Base-by-base conservation (phyloP, 2,329 filamentous ascomycete genomes). In the Knoxdaviesia capensis region DNA sequence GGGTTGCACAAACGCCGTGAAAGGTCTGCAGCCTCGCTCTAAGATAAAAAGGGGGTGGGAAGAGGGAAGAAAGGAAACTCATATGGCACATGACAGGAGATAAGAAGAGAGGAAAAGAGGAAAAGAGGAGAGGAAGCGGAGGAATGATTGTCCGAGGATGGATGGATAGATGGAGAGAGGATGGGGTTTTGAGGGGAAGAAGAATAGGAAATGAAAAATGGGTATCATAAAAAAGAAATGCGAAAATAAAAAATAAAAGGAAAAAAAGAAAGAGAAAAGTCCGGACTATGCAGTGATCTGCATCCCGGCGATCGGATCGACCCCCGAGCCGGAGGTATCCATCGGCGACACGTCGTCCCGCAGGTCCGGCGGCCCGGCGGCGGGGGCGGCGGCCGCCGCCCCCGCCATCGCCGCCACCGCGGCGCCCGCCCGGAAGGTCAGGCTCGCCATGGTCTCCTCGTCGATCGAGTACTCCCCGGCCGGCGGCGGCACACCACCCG, bases 151-250 rank as follows among this genome's bases (percentile, higher is more conserved):
- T 20, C 20, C 20, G 20, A 20, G 20, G 3, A 20, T 20, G 20
- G 20, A 20, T 20, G 20, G 20, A 20, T 20, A 20, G 20, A 20
- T 20, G 3, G 20, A n/a, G n/a, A n/a, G 20, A 20, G 20, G 20
- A 20, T 20, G 20, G 3, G 20, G 2, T 20, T 20, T 20, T 20
- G 28, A 38, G 33, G 32, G 28, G 11, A 40, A 37, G 34, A 43
- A 39, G 38, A 20, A 41, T 31, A 43, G 41, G 28, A 41, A 37
- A 41, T 36, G 7, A 43, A 36, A 32, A 34, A 20, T 33, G 39
- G 31, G 31, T 40, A 33, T 31, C 35, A 40, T 40, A 40, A 40
- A 20, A 36, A 43, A 42, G n/a, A 38, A 11, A 43, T n/a, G 20
- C 20, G 20, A 20, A 20, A 20, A 31, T 5, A 42, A 38, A 31